A percentile compares a stretch with the other conserved stretches of the same genome.
phyloP scores from a whole-genome alignment of 2,329 filamentous ascomycete genomes.

The Cordyceps fumosorosea region DNA sequence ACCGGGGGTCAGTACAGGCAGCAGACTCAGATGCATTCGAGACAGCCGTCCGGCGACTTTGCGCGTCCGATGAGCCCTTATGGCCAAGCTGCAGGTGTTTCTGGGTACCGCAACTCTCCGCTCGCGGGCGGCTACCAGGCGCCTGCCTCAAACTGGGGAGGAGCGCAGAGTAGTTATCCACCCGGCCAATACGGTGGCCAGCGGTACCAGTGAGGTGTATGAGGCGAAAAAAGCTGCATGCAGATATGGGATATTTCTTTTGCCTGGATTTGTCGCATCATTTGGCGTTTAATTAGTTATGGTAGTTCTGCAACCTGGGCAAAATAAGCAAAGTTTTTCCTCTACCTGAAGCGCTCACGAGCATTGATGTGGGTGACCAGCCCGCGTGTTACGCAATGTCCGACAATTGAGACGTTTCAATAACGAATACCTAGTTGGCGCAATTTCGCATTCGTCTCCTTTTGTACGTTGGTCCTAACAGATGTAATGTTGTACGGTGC shows the following conservation, averaged over 20 bases:
- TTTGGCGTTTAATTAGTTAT: conserved; percentile 7
- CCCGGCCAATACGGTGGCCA: conserved; percentile 6
- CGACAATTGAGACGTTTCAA: neutral
- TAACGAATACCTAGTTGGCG: neutral
- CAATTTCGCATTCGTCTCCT: neutral
- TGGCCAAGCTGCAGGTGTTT: conserved; percentile 33
- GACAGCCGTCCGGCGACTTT: conserved; percentile 39
- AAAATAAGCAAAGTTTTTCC: neutral
- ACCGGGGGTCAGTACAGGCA: conserved; percentile 30
- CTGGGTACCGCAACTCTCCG: conserved; percentile 45
- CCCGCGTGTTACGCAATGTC: neutral
- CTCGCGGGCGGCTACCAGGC: conserved; percentile 20
- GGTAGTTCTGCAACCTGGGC: neutral
- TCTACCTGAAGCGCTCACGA: neutral
- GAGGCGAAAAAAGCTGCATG: neutral
- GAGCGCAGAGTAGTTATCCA: neutral
- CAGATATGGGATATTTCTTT: neutral
- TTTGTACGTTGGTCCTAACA: neutral
- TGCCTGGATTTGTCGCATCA: neutral
- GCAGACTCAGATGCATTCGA: conserved; percentile 29
- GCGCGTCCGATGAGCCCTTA: conserved; percentile 44
- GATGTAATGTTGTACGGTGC: neutral
- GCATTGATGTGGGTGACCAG: neutral
- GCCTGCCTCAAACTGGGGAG: conserved; percentile 4
- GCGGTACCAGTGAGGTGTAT: neutral